phyloP scores from a whole-genome alignment of 345 rosid species.

The Eutrema heterophyllum region DNA sequence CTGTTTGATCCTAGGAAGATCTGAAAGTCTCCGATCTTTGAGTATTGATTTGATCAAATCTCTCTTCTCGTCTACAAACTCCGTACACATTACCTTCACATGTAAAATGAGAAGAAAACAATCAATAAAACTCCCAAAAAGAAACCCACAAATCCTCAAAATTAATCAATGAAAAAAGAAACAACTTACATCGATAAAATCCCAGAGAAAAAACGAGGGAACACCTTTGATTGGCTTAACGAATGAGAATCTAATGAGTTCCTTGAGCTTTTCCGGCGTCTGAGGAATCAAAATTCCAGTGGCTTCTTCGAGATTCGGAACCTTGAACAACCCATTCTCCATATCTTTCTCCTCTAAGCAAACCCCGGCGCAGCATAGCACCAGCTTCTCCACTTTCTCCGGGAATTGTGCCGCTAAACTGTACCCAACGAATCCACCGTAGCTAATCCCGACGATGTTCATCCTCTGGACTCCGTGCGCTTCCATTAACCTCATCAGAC shows the following conservation, averaged over 20 bases:
- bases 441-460: conserved; percentile 68
- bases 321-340: conserved; percentile 56
- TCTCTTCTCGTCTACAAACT: conserved; percentile 59
- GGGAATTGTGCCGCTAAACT: conserved; percentile 63
- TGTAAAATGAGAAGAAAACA: background rate
- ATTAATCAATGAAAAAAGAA: background rate
- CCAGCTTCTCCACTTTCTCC: conserved; percentile 49
- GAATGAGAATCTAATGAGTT: conserved; percentile 53
- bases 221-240: conserved; percentile 44
- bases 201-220: conserved; percentile 55
- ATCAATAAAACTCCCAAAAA: background rate
- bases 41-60: conserved; percentile 58
- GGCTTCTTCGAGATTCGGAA: conserved; percentile 62
- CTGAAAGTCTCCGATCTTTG: conserved; percentile 45
- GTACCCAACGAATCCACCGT: conserved; percentile 79
- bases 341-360: conserved; percentile 73
- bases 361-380: conserved; percentile 68
- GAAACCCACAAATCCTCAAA: background rate
- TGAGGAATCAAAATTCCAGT: conserved; percentile 58
- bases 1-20: conserved; percentile 66
- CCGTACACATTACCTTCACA: conserved; percentile 73
- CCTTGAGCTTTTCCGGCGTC: conserved; percentile 59
- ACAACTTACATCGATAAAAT: conserved; percentile 49
- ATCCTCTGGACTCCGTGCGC: conserved; percentile 39
- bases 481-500: conserved; percentile 53